Evolutionary conservation across 2,329 filamentous ascomycete species (phyloP), one percentile per base, ranked within the genome.

Genomic region (Fusarium duplospermum): DNA sequence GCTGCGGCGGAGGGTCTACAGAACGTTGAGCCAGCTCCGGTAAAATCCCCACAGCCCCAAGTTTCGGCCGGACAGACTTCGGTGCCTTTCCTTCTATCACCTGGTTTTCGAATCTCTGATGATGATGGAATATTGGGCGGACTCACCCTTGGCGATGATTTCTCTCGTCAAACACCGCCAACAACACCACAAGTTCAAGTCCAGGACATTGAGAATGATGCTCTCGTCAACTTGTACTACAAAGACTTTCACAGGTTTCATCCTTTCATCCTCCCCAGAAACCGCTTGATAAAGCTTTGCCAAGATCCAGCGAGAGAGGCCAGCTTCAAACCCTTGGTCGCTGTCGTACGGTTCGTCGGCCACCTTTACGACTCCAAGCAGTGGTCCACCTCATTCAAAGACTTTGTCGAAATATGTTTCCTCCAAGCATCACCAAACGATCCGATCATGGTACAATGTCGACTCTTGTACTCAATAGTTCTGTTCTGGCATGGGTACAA

Each of bases 401-500:
- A 3, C 16, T 5, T 47, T 20, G 7, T 61, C 1, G 73, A 79
- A 3, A 36, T 8, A 9, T 58, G 45, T 11, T 42, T 79, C 0
- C 29, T 68, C 0, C 31, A 69, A 1, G 27, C 66, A 5, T 24
- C 64, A 8, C 8, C 58, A 1, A 62, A 66, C 6, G 64, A 75
- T 0, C 79, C 81, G 2, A 78, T 84, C 5, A 76, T 79, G 33
- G 81, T 84, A 0, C 84, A 85, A 50, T 76, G 76, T 11, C 77
- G 81, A 8, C 75, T 86, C 0, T 66, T 86, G 0, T 82, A 80
- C 59, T 84, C 84, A 0, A 79, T 84, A 2, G 80, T 77, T 2
- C 45, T 82, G 0, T 84, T 84, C 36, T 84, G 82, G 76, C 67
- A 78, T 9, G 77, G 78, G 11, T 68, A 80, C 1, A 77, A 77